Evolutionary conservation across 148 eudicot genomes (phyloP).

Genomic region (Pouteria glomerata): DNA sequence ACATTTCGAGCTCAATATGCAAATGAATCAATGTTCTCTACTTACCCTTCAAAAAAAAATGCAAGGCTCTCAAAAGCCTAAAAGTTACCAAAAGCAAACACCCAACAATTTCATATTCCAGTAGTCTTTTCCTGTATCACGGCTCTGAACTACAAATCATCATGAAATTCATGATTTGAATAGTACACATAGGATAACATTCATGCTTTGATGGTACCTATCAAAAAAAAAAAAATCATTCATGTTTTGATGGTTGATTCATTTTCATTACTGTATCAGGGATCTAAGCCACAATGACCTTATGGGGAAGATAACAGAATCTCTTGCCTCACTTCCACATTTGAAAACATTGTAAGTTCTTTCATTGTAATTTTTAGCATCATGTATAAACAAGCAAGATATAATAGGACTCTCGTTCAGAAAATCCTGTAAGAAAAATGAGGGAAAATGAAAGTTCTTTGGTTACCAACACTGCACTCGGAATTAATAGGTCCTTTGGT

Average conservation of each 20-base stretch:
- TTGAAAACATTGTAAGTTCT: conserved; percentile 33
- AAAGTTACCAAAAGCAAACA: not conserved
- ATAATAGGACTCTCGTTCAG: not conserved
- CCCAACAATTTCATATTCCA: not conserved
- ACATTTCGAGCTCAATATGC: not conserved
- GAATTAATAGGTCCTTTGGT: too few species aligned
- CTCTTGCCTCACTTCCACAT: conserved; percentile 24
- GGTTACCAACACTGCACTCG: too few species aligned
- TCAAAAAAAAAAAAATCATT: too few species aligned
- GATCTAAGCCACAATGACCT: conserved; percentile 49
- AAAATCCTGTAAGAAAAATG: not conserved
- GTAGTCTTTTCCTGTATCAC: not conserved
- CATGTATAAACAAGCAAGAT: not conserved
- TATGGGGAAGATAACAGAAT: conserved; percentile 31
- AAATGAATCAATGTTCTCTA: too few species aligned
- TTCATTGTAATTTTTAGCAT: not conserved
- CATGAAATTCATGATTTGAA: not conserved
- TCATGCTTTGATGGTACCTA: not conserved
- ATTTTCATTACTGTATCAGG: conserved; percentile 18
- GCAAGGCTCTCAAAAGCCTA: not conserved
- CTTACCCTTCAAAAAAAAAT: not conserved
- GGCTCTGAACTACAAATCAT: conserved; percentile 3
- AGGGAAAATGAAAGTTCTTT: not conserved
- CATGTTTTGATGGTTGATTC: conserved; percentile 1
- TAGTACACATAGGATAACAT: too few species aligned